Evolutionary conservation across 768 basidiomycete species (phyloP).

Genomic region (Zangia roseola): DNA sequence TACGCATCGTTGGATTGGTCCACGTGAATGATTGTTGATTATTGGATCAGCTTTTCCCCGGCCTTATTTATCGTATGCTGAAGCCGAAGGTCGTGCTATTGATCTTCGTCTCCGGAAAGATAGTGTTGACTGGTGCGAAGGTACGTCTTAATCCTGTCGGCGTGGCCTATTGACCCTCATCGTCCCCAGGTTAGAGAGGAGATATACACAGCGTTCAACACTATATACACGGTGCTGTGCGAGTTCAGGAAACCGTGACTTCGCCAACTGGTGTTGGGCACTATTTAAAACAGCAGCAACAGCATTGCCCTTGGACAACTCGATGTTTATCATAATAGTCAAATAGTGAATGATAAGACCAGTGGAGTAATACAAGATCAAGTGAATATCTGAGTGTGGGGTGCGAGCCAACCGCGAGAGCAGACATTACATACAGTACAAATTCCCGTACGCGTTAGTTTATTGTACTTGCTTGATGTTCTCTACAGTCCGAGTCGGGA

Average conservation of each 20-base stretch:
- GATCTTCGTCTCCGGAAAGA: slow-evolving; percentile 99
- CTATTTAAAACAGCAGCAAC: too few relatives aligned
- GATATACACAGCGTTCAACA: slow-evolving; percentile 99
- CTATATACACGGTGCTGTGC: slow-evolving; percentile 96
- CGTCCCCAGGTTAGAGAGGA: slow-evolving; percentile 87
- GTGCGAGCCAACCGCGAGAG: too few relatives aligned
- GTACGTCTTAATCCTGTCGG: slow-evolving; percentile 40
- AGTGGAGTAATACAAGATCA: too few relatives aligned
- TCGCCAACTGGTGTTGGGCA: not conserved
- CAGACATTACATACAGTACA: too few relatives aligned
- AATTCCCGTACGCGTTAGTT: too few relatives aligned
- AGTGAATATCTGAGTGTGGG: too few relatives aligned
- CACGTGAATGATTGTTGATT: not conserved
- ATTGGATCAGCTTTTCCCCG: slow-evolving; percentile 82
- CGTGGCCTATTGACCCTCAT: slow-evolving; percentile 32
- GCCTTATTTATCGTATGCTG: slow-evolving; percentile 99
- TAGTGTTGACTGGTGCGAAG: slow-evolving; percentile 98
- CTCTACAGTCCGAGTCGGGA: too few relatives aligned
- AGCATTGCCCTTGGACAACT: too few relatives aligned
- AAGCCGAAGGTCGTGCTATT: slow-evolving; percentile 98
- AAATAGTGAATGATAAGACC: too few relatives aligned
- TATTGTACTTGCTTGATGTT: too few relatives aligned
- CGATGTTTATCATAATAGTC: too few relatives aligned
- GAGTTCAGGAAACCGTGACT: slow-evolving; percentile 84
- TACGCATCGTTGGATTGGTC: slow-evolving; percentile 37